phyloP scores from a whole-genome alignment of 768 basidiomycete genomes.

The Collybiopsis luxurians region DNA sequence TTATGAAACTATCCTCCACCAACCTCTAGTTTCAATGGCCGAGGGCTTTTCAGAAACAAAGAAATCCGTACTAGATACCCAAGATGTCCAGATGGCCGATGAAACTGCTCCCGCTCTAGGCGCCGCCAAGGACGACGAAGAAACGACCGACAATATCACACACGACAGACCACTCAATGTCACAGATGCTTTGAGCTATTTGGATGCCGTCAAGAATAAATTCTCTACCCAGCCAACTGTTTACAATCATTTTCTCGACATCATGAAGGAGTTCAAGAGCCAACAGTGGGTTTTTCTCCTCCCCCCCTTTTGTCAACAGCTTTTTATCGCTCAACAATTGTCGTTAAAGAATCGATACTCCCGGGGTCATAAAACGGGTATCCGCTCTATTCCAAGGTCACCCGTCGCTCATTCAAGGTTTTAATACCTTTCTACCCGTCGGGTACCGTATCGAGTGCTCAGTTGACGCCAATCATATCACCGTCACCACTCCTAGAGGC shows the following conservation, averaged over 20 bases:
- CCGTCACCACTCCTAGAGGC: constrained; percentile 75
- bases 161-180: constrained; percentile 75
- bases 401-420: constrained; percentile 89
- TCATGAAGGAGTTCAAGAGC: constrained; percentile 99
- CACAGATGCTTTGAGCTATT: constrained; percentile 88
- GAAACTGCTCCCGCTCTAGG: background rate
- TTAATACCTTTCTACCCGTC: constrained; percentile 95
- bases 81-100: constrained; percentile 1
- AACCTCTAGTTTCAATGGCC: background rate
- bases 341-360: constrained; percentile 83
- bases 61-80: background rate
- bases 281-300: constrained; percentile 39
- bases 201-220: constrained; percentile 92
- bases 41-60: background rate
- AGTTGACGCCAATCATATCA: constrained; percentile 62
- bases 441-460: constrained; percentile 92
- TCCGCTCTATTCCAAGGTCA: constrained; percentile 91
- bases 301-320: no score
- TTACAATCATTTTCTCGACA: constrained; percentile 92
- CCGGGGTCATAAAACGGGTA: constrained; percentile 94
- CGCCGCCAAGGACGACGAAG: background rate
- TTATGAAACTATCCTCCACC: background rate
- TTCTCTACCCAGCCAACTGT: constrained; percentile 90
- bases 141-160: constrained; percentile 2
- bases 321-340: background rate